phyloP scores from a whole-genome alignment of 768 basidiomycete species.

The Peribolospora kevripleyi region DNA sequence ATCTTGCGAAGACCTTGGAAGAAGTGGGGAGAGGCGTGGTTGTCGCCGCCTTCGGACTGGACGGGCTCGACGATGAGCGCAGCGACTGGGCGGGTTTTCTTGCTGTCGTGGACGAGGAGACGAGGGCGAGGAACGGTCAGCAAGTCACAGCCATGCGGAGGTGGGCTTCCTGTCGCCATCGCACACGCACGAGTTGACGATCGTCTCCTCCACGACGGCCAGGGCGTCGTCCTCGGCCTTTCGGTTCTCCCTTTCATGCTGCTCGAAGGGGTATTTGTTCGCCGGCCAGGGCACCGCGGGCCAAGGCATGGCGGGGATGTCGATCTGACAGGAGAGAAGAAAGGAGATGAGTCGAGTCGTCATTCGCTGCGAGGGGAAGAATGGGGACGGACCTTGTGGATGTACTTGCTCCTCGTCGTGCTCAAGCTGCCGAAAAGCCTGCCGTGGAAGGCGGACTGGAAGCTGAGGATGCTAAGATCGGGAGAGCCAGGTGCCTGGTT shows the following conservation, averaged over 20 bases:
- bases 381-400: slow-evolving; percentile 19
- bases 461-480: slow-evolving; percentile 20
- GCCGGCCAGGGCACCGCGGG: slow-evolving; percentile 22
- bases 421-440: slow-evolving; percentile 22
- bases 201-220: slow-evolving; percentile 16
- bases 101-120: slow-evolving; percentile 10
- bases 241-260: slow-evolving; percentile 19
- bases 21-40: slow-evolving; percentile 22
- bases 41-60: slow-evolving; percentile 24
- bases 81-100: slow-evolving; percentile 19
- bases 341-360: not conserved
- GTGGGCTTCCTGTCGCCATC: too few relatives aligned
- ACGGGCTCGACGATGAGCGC: slow-evolving; percentile 26
- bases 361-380: not conserved
- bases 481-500: slow-evolving; percentile 23
- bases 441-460: slow-evolving; percentile 24
- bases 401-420: slow-evolving; percentile 22
- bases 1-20: slow-evolving; percentile 20
- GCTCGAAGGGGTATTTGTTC: slow-evolving; percentile 22
- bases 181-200: slow-evolving; percentile 11
- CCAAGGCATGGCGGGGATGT: slow-evolving; percentile 26
- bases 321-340: slow-evolving; percentile 11
- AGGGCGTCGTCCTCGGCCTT: slow-evolving; percentile 19
- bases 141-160: too few relatives aligned
- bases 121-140: too few relatives aligned